Base-by-base conservation (phyloP, 768 basidiomycete species). In the Collybia sp. region DNA sequence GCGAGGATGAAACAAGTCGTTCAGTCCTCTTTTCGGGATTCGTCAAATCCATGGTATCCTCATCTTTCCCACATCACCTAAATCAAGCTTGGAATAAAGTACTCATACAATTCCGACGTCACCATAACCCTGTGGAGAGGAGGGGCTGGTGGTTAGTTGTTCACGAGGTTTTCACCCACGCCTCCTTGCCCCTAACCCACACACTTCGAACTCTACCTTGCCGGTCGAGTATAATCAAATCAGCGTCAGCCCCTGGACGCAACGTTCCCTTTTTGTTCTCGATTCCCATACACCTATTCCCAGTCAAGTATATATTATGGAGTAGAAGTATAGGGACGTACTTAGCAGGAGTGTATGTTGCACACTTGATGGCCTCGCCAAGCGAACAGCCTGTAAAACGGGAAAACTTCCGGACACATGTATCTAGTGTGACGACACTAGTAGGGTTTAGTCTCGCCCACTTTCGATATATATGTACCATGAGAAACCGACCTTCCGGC, bases 341-440 rank as follows among this genome's bases (percentile, higher is more conserved):
- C 80, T 76, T 84, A 2, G 93, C 92, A 12, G 92, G 89, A 56
- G 90, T 89, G 57, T 75, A 81, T 1, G 92, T 94, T 35, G 85
- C 89, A 58, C 90, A 93, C 47, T 82, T 81, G 64, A 95, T 84
- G 17, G 92, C 87, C 63, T 92, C 79, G 18, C 84, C 82, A 18
- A 95, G 69, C 33, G 89, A 81, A 58, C 88, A 88, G 5, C 85
- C 87, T 1, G 92, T 90, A 63, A 91, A 95, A 20, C 75, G 70
- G 19, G 85, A 76, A 56, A 94, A 85, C 64, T 94, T 95, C 45
- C 85, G 82, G 35, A 94, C 80, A 58, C 88, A 93, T 53, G 82
- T 85, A 64, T 90, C 85, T 51, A 95, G 62, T 2, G 91, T 87
- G 38, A 92, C 79, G 38, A 88, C 86, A 57, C 87, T 88, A 53